Evolutionary conservation across 768 basidiomycete species (phyloP).

Genomic region (Naganishia randhawae): DNA sequence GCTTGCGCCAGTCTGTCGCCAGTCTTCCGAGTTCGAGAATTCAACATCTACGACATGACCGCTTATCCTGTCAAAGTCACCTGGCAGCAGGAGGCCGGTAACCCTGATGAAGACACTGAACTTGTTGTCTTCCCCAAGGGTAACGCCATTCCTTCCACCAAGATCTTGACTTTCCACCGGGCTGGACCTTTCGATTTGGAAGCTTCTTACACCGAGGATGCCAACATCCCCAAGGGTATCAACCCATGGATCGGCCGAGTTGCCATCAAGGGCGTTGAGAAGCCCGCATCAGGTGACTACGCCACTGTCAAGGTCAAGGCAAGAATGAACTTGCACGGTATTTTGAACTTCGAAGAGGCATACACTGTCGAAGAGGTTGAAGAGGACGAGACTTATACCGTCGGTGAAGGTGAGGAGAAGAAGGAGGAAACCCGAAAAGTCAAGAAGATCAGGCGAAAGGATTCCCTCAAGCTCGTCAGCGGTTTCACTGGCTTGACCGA

Average conservation of each 20-base stretch:
- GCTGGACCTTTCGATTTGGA: slow-evolving; percentile 82
- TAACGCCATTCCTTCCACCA: slow-evolving; percentile 85
- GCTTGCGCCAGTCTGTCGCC: slow-evolving; percentile 96
- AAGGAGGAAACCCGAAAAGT: slow-evolving; percentile 64
- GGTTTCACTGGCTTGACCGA: slow-evolving; percentile 65
- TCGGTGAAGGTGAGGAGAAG: slow-evolving; percentile 57
- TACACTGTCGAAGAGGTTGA: slow-evolving; percentile 70
- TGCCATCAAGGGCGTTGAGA: slow-evolving; percentile 72
- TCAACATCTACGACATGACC: slow-evolving; percentile 78
- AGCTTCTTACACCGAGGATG: slow-evolving; percentile 68
- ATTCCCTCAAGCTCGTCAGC: slow-evolving; percentile 69
- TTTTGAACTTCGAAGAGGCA: slow-evolving; percentile 78
- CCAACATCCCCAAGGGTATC: slow-evolving; percentile 67
- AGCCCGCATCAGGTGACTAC: slow-evolving; percentile 66
- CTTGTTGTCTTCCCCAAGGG: slow-evolving; percentile 82
- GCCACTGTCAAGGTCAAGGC: slow-evolving; percentile 86
- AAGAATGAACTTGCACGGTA: slow-evolving; percentile 76
- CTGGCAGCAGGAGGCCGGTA: slow-evolving; percentile 71
- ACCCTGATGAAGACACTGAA: slow-evolving; percentile 81
- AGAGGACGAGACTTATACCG: slow-evolving; percentile 73
- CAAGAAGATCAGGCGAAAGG: slow-evolving; percentile 80
- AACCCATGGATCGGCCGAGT: slow-evolving; percentile 82
- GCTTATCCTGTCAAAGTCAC: slow-evolving; percentile 84
- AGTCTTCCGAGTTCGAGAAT: slow-evolving; percentile 95
- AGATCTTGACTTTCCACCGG: slow-evolving; percentile 91